Evolutionary conservation across 306 rosid species (phyloP).

Genomic region (Malus orientalis): DNA sequence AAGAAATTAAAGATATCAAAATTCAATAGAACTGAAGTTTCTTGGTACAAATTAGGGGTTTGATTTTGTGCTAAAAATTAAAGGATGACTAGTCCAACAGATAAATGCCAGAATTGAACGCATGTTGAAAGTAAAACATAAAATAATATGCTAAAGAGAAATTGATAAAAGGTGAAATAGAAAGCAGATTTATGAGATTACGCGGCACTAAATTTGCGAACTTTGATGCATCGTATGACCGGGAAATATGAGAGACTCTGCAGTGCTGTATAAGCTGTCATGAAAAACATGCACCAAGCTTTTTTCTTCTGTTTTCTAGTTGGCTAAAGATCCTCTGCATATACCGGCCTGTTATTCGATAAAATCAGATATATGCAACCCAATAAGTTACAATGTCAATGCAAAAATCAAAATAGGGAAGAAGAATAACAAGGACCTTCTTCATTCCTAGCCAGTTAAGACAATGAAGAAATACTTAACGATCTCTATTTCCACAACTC

Average conservation of each 20-base stretch:
- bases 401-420: not conserved
- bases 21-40: not conserved
- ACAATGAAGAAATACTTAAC: not conserved
- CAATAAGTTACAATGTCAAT: not conserved
- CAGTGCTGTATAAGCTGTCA: not conserved
- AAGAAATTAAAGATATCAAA: not conserved
- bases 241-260: not conserved
- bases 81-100: not conserved
- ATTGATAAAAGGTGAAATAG: not conserved
- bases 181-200: not conserved
- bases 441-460: not conserved
- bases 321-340: not conserved
- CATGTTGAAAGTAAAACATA: not conserved
- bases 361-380: not conserved
- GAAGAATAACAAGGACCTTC: not conserved
- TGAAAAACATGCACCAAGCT: not conserved
- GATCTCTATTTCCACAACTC: not conserved
- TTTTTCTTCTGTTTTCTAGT: not conserved
- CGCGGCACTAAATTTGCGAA: too few relatives aligned
- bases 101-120: not conserved
- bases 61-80: not conserved
- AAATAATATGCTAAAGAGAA: not conserved
- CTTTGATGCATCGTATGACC: too few relatives aligned
- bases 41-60: not conserved
- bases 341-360: not conserved